Conservation (phyloP, 169 alveolate species). For the Plasmodium adleri region DNA sequence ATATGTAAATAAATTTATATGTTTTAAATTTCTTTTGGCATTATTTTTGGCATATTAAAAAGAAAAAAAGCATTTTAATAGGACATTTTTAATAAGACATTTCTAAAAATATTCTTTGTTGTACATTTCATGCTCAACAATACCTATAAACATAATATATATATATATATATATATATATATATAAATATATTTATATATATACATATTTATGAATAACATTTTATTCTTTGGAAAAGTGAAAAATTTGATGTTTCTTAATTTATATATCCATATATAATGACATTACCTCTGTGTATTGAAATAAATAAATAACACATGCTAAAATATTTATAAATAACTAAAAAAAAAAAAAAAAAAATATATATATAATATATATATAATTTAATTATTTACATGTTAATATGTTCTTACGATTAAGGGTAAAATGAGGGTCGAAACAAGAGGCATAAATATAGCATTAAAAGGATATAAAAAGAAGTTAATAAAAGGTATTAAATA, state of each 20-base stretch:
- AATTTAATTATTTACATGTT: neutral
- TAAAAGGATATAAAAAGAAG: constrained; percentile 47
- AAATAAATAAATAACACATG: constrained; percentile 15
- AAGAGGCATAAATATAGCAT: constrained; percentile 54
- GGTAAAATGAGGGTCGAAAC: constrained; percentile 52
- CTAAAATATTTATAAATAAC: constrained; percentile 25
- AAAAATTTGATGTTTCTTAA: neutral
- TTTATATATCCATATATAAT: neutral
- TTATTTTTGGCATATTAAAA: too few relatives aligned
- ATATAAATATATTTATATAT: neutral
- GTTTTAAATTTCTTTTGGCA: too few relatives aligned
- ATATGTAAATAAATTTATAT: too few relatives aligned
- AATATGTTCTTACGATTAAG: constrained; percentile 16
- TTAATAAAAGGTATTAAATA: constrained; percentile 30
- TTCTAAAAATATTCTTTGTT: too few relatives aligned
- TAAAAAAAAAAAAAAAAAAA: constrained; percentile 7
- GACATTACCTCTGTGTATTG: constrained; percentile 27
- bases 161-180: neutral
- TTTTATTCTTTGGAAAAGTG: neutral
- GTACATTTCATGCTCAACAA: too few relatives aligned
- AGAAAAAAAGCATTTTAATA: too few relatives aligned
- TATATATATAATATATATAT: constrained; percentile 6
- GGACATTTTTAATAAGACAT: too few relatives aligned
- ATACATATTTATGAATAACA: neutral
- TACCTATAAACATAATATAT: neutral